Base-by-base conservation (phyloP, 1,284 basidiomycete genomes). In the Puccinia novopanici region DNA sequence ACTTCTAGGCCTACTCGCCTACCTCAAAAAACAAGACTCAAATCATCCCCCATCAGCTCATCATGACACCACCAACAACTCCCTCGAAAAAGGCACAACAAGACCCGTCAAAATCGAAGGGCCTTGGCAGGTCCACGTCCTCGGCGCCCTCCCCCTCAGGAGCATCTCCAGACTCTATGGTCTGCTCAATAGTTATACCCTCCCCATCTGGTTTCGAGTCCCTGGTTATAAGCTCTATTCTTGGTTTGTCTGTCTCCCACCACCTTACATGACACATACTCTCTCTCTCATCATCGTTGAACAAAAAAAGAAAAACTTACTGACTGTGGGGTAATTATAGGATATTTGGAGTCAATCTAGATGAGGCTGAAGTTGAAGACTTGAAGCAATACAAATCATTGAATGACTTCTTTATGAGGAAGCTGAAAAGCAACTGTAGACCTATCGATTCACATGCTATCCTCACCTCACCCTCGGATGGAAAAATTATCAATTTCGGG, bases 111-210 rank as follows among this genome's bases (percentile, higher is more conserved):
- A 89, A 81, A 88, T 94, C 22, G 91, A 91, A 83, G 95, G 96
- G 0, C 95, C 96, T 2, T 98, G 96, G 95, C 93, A 97, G 87
- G 93, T 98, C 37, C 93, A 97, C 86, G 94, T 99, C 75, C 89
- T 99, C 70, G 96, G 95, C 75, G 95, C 95, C 9, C 90, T 99
- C 3, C 96, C 96, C 0, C 89, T 99, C 22, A 91, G 95, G 63
- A 93, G 94, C 83, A 91, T 98, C 84, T 98, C 95, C 37, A 91
- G 95, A 8, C 87, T 98, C 10, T 99, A 96, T 95, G 97, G 97
- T 10, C 95, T 95, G 87, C 85, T 97, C 81, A 99, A 98, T 87
- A 92, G 91, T 3, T 79, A 79, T 19, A 85, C 85, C 82, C 90
- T 99, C 1, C 97, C 96, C 34, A 89, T 96, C 79, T 99, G 95